Evolutionary conservation across 148 eudicot species (phyloP).

Genomic region (Fagopyrum tataricum): DNA sequence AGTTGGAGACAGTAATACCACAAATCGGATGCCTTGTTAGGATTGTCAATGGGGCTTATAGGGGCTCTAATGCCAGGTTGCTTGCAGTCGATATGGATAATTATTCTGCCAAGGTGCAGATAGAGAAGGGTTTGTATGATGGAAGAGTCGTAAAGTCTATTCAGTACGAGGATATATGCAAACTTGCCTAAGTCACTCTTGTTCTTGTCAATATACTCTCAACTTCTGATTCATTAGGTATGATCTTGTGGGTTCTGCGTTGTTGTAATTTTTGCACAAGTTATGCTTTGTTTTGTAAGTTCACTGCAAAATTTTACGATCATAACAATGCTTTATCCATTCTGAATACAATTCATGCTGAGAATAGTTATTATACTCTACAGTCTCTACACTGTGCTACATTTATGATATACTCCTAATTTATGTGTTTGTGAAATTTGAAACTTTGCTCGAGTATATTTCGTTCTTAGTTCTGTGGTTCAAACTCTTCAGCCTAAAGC

Average conservation of each 20-base stretch:
- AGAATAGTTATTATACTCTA: too few species aligned
- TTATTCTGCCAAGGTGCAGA: conserved; percentile 73
- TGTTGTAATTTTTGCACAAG: not conserved
- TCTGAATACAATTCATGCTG: too few species aligned
- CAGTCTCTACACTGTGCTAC: too few species aligned
- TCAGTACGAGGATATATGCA: conserved; percentile 87
- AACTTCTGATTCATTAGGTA: not conserved
- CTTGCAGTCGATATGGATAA: conserved; percentile 53
- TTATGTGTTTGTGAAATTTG: too few species aligned
- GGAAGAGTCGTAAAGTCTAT: conserved; percentile 76
- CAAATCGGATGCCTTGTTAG: conserved; percentile 84
- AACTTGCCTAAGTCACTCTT: conserved; percentile 22
- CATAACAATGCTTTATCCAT: too few species aligned
- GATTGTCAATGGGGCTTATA: conserved; percentile 89
- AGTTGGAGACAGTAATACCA: conserved; percentile 89
- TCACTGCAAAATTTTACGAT: too few species aligned
- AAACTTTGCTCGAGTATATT: too few species aligned
- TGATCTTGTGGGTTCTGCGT: not conserved
- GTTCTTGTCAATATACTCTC: not conserved
- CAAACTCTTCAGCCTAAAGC: too few species aligned
- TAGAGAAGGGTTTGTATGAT: conserved; percentile 87
- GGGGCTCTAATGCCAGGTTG: conserved; percentile 67
- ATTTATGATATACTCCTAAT: too few species aligned
- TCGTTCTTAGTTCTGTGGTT: too few species aligned
- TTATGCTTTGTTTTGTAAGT: too few species aligned